Conservation (phyloP, 352 stramenopile species). For the Pythium apleroticum region DNA sequence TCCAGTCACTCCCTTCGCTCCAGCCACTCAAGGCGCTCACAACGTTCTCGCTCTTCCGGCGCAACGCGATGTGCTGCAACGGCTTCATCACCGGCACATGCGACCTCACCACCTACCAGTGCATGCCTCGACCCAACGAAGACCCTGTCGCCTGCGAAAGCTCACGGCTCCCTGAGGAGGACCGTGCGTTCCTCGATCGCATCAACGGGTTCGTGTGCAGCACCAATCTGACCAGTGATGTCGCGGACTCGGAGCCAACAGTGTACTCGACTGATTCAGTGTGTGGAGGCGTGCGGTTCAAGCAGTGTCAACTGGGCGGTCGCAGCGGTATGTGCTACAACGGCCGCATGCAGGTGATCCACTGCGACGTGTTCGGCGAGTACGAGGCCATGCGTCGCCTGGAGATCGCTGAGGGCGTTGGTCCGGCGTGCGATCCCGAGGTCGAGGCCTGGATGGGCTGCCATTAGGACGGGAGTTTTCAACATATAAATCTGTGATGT, state of each 20-base stretch:
- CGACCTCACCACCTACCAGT: slow-evolving; percentile 20
- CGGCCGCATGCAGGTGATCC: slow-evolving; percentile 19
- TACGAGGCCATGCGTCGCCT: slow-evolving; percentile 22
- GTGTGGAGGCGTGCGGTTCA: slow-evolving; percentile 23
- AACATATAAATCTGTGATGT: slow-evolving; percentile 13
- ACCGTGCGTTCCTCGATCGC: background rate
- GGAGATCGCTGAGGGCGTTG: slow-evolving; percentile 22
- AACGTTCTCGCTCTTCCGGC: slow-evolving; percentile 7
- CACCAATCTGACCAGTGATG: slow-evolving; percentile 10
- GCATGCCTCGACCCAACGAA: slow-evolving; percentile 4
- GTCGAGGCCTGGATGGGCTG: slow-evolving; percentile 28
- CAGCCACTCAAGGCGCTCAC: slow-evolving; percentile 9
- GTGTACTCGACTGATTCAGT: slow-evolving; percentile 8
- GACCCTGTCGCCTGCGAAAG: slow-evolving; percentile 4
- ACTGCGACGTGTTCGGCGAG: slow-evolving; percentile 10
- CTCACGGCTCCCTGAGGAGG: slow-evolving; percentile 1
- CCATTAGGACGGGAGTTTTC: background rate
- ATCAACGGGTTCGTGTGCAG: slow-evolving; percentile 12
- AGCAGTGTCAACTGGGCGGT: slow-evolving; percentile 11
- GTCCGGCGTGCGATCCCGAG: slow-evolving; percentile 14
- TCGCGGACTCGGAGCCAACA: slow-evolving; percentile 15
- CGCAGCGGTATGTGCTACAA: slow-evolving; percentile 26
- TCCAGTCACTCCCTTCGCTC: slow-evolving; percentile 9
- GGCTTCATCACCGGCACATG: slow-evolving; percentile 24
- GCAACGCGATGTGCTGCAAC: slow-evolving; percentile 31